phyloP scores from a whole-genome alignment of 108 stramenopile genomes.

The Discostella pseudostelligera region DNA sequence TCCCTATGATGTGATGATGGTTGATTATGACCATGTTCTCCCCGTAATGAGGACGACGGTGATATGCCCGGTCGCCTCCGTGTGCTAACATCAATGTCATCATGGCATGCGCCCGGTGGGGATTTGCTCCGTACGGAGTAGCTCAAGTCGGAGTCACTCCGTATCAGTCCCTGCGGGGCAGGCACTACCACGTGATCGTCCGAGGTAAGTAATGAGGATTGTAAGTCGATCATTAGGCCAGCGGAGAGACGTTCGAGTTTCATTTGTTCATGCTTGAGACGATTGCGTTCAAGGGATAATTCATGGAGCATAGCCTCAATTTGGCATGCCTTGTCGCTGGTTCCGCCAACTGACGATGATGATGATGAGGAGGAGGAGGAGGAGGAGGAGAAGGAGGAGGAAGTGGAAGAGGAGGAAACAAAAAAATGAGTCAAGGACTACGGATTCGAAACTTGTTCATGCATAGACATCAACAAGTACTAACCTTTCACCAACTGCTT shows the following conservation, averaged over 20 bases:
- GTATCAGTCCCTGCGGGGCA: constrained; percentile 33
- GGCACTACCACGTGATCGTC: constrained; percentile 57
- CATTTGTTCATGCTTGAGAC: constrained; percentile 64
- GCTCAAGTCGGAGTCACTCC: constrained; percentile 33
- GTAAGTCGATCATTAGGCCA: constrained; percentile 68
- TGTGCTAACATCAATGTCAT: constrained; percentile 22
- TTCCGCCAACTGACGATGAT: constrained; percentile 51
- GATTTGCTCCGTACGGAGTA: neutral
- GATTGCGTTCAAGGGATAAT: constrained; percentile 56
- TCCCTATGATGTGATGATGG: constrained; percentile 6
- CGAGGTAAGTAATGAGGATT: constrained; percentile 63
- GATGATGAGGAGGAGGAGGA: neutral
- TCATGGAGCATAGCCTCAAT: constrained; percentile 71
- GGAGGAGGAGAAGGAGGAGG: neutral
- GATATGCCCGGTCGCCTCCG: neutral
- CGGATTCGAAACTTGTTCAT: too few relatives aligned
- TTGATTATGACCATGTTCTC: too few relatives aligned
- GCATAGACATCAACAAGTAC: constrained; percentile 12
- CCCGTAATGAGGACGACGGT: neutral
- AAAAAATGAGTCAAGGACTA: too few relatives aligned
- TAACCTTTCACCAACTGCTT: constrained; percentile 71
- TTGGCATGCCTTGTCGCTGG: constrained; percentile 72
- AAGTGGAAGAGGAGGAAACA: neutral
- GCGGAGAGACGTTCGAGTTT: constrained; percentile 70
- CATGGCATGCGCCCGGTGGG: neutral